Evolutionary conservation across 2,329 filamentous ascomycete genomes (phyloP), one percentile per base, ranked within the genome.

Genomic region (Microcyclosporella mali): DNA sequence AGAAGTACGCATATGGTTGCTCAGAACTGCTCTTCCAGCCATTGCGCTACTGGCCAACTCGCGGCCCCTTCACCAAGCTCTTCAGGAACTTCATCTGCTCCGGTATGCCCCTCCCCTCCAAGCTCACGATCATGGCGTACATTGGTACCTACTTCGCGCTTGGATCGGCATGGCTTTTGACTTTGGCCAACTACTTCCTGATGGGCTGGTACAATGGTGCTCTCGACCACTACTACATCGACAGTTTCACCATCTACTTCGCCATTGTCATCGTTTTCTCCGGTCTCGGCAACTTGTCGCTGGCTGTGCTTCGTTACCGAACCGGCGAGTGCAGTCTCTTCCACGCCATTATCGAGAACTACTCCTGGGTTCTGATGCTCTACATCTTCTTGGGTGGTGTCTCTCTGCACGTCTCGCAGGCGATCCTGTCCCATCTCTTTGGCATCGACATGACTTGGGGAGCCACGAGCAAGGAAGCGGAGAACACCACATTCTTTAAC

Each of bases 1-100:
- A 90, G 60, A 90, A 90, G 66, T 88, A 88, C 61, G 86, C 85
- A 2, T 89, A 88, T 56, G 85, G 85, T 29, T 89, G 86, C 66
- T 86, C 85, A 62, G 85, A 89, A 68, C 72, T 90, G 44, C 73
- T 90, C 44, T 90, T 92, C 70, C 77, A 90, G 59, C 86, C 85
- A 2, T 70, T 90, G 47, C 75, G 77, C 47, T 80, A 79, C 54
- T 90, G 86, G 86, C 63, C 79, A 33, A 80, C 74, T 60, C 77
- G 74, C 12, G 86, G 86, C 0, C 86, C 86, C 19, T 85, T 90
- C 61, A 90, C 86, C 3, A 81, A 82, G 16, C 75, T 90, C 3
- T 90, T 90, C 75, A 75, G 81, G 47, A 74, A 69, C 43, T 90
- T 92, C 69, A 64, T 89, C 41, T 75, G 73, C 61, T 87, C 82